Conservation (phyloP, 805 yeast species). For the Zygotorulaspora sp. region DNA sequence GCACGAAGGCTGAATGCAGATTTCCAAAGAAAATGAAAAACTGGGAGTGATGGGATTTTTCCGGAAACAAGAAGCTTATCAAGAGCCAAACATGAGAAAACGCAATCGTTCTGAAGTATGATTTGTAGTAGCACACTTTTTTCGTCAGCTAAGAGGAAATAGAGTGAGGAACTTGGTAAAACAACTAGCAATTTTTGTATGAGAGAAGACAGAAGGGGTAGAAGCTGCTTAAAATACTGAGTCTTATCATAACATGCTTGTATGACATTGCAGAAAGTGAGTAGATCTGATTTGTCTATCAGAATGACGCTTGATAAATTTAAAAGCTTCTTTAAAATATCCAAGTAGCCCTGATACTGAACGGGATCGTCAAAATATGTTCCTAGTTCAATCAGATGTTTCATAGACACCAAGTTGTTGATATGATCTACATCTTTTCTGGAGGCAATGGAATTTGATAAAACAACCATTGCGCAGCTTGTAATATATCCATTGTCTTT, state of each 20-base stretch:
- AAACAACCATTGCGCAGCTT: slow-evolving; percentile 25
- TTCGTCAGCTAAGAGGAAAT: slow-evolving; percentile 5
- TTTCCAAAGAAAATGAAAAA: slow-evolving; percentile 21
- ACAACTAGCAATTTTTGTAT: slow-evolving; percentile 29
- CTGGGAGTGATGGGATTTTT: slow-evolving; percentile 1
- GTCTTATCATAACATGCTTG: slow-evolving; percentile 27
- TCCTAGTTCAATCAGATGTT: slow-evolving; percentile 14
- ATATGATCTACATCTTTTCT: slow-evolving; percentile 22
- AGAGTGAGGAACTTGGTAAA: slow-evolving; percentile 25
- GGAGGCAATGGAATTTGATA: slow-evolving; percentile 28
- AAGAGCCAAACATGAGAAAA: slow-evolving; percentile 24
- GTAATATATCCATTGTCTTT: slow-evolving; percentile 21
- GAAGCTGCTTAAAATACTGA: slow-evolving; percentile 23
- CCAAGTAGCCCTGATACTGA: slow-evolving; percentile 33
- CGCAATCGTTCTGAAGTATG: slow-evolving; percentile 21
- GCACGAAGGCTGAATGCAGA: slow-evolving; percentile 21
- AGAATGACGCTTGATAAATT: slow-evolving; percentile 24
- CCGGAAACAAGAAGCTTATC: slow-evolving; percentile 28
- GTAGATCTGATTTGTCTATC: slow-evolving; percentile 13
- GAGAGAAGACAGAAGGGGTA: slow-evolving; percentile 21
- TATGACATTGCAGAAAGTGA: slow-evolving; percentile 13
- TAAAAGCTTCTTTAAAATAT: slow-evolving; percentile 27
- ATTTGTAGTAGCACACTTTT: slow-evolving; percentile 11
- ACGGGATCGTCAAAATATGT: slow-evolving; percentile 28
- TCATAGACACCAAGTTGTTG: slow-evolving; percentile 12